Evolutionary conservation across 2,329 filamentous ascomycete species (phyloP).

Genomic region (Drechslera avenae): DNA sequence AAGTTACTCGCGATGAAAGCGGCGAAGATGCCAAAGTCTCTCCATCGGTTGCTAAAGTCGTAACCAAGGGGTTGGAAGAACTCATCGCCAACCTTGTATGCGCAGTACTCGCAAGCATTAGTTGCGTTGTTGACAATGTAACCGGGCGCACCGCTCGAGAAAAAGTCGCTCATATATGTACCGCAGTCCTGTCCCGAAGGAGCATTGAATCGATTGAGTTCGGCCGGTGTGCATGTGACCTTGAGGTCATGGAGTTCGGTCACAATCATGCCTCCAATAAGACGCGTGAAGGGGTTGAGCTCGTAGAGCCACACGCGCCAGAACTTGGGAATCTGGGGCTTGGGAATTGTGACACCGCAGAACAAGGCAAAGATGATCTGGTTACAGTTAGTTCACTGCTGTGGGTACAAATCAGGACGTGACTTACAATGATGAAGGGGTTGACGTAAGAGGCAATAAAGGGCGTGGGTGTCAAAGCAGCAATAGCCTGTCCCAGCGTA

Average conservation of each 20-base stretch:
- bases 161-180: slow-evolving; percentile 76
- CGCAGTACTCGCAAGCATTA: slow-evolving; percentile 77
- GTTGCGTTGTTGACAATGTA: slow-evolving; percentile 73
- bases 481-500: slow-evolving; percentile 73
- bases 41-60: slow-evolving; percentile 72
- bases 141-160: slow-evolving; percentile 68
- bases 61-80: slow-evolving; percentile 74
- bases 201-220: slow-evolving; percentile 71
- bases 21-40: slow-evolving; percentile 78
- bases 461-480: slow-evolving; percentile 75
- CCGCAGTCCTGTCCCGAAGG: slow-evolving; percentile 71
- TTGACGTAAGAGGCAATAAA: slow-evolving; percentile 82
- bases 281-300: slow-evolving; percentile 80
- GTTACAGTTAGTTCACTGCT: slow-evolving; percentile 51
- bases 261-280: slow-evolving; percentile 79
- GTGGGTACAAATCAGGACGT: background rate
- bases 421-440: slow-evolving; percentile 53
- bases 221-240: slow-evolving; percentile 65
- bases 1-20: slow-evolving; percentile 81
- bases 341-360: slow-evolving; percentile 84
- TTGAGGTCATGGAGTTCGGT: slow-evolving; percentile 71
- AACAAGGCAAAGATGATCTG: slow-evolving; percentile 82
- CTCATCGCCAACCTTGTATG: slow-evolving; percentile 78
- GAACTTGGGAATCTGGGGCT: slow-evolving; percentile 75
- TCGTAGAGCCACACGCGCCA: slow-evolving; percentile 83